These are phyloP conservation scores for Amesomyces nigricolor DNA, from an alignment of 2,329 filamentous ascomycete species.

Conservation along the genomic window DNA sequence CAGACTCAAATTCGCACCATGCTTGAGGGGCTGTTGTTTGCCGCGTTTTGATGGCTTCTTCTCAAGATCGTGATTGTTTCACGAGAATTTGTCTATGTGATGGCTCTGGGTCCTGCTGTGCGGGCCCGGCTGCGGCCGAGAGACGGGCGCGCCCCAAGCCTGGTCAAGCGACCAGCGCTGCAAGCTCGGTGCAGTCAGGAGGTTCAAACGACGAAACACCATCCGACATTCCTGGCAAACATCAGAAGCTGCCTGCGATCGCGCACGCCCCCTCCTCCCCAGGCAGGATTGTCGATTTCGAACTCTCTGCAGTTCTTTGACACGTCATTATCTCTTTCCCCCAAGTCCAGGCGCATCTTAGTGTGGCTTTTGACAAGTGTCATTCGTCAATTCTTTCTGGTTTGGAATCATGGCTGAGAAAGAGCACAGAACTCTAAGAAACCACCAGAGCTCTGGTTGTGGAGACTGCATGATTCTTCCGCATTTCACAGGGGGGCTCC, in stretches of 20 bases:
- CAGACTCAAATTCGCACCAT: conserved; percentile 5
- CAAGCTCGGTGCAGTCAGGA: neutral
- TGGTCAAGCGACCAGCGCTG: conserved; percentile 17
- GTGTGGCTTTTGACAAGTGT: conserved; percentile 7
- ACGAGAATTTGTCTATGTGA: conserved; percentile 3
- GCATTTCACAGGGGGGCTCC: neutral
- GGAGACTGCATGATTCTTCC: neutral
- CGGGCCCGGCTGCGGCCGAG: conserved; percentile 14
- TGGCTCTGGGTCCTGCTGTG: conserved; percentile 13
- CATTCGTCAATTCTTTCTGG: neutral
- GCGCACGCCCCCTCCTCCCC: neutral
- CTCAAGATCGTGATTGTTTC: conserved; percentile 8
- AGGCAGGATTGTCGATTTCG: neutral
- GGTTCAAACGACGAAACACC: conserved; percentile 7
- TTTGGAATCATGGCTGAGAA: neutral
- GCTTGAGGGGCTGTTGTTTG: neutral
- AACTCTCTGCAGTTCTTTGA: neutral
- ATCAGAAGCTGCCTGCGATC: neutral
- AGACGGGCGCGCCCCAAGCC: conserved; percentile 12
- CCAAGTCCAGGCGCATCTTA: neutral
- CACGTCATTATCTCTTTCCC: neutral
- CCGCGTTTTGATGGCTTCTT: neutral
- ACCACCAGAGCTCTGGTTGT: neutral
- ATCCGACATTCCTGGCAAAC: neutral
- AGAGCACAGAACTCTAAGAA: neutral